Evolutionary conservation across 108 stramenopile genomes (phyloP).

Genomic region (Discostella stelligeroides): DNA sequence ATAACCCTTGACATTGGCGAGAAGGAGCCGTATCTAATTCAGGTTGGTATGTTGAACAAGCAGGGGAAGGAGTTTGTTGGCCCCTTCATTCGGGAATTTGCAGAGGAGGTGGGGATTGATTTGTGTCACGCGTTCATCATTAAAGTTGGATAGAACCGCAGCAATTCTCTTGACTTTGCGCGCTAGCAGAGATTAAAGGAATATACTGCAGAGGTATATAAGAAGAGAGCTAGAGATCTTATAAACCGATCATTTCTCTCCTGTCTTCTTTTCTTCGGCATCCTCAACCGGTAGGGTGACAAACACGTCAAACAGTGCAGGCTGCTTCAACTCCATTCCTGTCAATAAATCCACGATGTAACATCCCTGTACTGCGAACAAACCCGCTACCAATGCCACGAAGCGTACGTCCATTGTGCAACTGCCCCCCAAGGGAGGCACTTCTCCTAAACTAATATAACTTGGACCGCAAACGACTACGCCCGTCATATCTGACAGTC

Average conservation of each 20-base stretch:
- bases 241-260: background rate
- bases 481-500: slow-evolving; percentile 70
- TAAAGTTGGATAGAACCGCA: slow-evolving; percentile 43
- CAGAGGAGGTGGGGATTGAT: slow-evolving; percentile 57
- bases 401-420: slow-evolving; percentile 53
- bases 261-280: slow-evolving; percentile 32
- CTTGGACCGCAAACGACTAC: slow-evolving; percentile 73
- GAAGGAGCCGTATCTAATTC: slow-evolving; percentile 42
- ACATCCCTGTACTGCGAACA: slow-evolving; percentile 70
- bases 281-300: slow-evolving; percentile 48
- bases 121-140: slow-evolving; percentile 55
- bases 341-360: slow-evolving; percentile 68
- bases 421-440: slow-evolving; percentile 70
- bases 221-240: background rate
- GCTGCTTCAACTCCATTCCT: slow-evolving; percentile 71
- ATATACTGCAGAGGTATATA: background rate
- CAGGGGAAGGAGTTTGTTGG: slow-evolving; percentile 68
- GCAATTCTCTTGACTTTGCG: no score
- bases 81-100: slow-evolving; percentile 67
- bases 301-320: slow-evolving; percentile 72
- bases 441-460: slow-evolving; percentile 64
- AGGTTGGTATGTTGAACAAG: slow-evolving; percentile 66
- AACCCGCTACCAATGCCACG: slow-evolving; percentile 64
- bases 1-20: slow-evolving; percentile 66
- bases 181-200: background rate